Base-by-base conservation (phyloP, 2,329 filamentous ascomycete species). In the Nannizziopsis arthrosporioides region DNA sequence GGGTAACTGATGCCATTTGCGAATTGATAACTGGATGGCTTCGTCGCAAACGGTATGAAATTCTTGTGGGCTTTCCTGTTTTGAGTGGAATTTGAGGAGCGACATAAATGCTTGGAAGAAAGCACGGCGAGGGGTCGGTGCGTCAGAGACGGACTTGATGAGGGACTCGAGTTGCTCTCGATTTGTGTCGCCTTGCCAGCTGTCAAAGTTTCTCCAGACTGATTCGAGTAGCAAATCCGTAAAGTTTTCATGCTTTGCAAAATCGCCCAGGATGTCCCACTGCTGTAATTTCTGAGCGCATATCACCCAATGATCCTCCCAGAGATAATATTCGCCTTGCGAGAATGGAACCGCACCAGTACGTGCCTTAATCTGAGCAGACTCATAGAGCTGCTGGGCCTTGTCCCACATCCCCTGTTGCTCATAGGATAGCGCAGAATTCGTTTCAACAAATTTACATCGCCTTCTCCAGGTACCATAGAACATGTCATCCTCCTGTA, bases 401-500 rank as follows among this genome's bases (percentile, higher is more conserved):
- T 96, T 96, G 59, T 98, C 92, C 93, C 92, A 98, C 78, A 96
- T 94, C 42, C 92, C 92, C 58, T 94, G 94, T 63, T 99, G 93
- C 68, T 99, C 93, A 58, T 95, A 98, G 0, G 92, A 98, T 6
- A 99, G 73, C 1, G 89, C 92, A 11, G 92, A 87, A 61, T 98
- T 99, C 7, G 89, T 96, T 71, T 98, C 93, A 5, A 98, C 84
- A 61, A 94, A 98, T 56, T 94, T 87, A 63, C 89, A 94, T 40
- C 92, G 82, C 49, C 92, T 81, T 51, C 92, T 81, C 92, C 92
- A 98, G 0, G 89, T 93, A 7, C 92, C 92, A 55, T 98, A 96
- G 65, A 96, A 99, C 42, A 98, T 73, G 62, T 99, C 92, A 44
- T 96, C 89, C 63, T 99, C 93, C 60, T 94, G 85, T 11, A 99